Evolutionary conservation across 2,329 filamentous ascomycete genomes (phyloP).

Genomic region (Arthroderma sp.): DNA sequence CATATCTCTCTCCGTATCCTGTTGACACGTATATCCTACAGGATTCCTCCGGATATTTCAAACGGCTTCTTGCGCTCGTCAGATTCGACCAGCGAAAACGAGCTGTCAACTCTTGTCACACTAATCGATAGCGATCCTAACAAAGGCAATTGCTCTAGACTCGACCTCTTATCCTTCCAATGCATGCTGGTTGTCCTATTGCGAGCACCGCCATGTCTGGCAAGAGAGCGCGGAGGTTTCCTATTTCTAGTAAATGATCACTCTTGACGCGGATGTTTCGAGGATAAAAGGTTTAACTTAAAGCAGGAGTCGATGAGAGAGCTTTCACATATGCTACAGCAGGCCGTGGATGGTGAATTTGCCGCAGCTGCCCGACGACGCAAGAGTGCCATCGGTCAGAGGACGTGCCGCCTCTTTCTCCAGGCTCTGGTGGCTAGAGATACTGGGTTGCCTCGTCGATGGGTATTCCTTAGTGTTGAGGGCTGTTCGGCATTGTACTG

Average conservation of each 20-base stretch:
- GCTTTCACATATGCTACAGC: constrained; percentile 4
- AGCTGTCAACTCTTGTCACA: constrained; percentile 1
- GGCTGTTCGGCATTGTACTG: constrained; percentile 3
- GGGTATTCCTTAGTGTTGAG: constrained; percentile 9
- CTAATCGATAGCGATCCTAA: constrained; percentile 8
- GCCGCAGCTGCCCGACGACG: constrained; percentile 5
- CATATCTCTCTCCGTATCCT: neutral
- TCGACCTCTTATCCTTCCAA: constrained; percentile 10
- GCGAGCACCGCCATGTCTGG: constrained; percentile 5
- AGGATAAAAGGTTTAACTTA: too few species aligned
- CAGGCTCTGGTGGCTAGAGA: constrained; percentile 3
- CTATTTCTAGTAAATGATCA: constrained; percentile 9
- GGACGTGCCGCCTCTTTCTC: constrained; percentile 5
- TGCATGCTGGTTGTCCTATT: constrained; percentile 10
- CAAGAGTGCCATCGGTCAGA: constrained; percentile 9
- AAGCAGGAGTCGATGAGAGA: constrained; percentile 6
- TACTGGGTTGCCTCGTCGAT: constrained; percentile 7
- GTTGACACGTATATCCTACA: neutral
- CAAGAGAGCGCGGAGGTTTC: constrained; percentile 9
- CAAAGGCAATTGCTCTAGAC: constrained; percentile 4
- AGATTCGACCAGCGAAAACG: neutral
- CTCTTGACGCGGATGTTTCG: too few species aligned
- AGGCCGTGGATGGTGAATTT: neutral
- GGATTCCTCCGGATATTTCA: constrained; percentile 6
- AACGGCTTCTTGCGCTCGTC: constrained; percentile 4